Evolutionary conservation across 2,329 filamentous ascomycete species (phyloP), one percentile per base, ranked within the genome.

Genomic region (Teratosphaeria epicoccoides): DNA sequence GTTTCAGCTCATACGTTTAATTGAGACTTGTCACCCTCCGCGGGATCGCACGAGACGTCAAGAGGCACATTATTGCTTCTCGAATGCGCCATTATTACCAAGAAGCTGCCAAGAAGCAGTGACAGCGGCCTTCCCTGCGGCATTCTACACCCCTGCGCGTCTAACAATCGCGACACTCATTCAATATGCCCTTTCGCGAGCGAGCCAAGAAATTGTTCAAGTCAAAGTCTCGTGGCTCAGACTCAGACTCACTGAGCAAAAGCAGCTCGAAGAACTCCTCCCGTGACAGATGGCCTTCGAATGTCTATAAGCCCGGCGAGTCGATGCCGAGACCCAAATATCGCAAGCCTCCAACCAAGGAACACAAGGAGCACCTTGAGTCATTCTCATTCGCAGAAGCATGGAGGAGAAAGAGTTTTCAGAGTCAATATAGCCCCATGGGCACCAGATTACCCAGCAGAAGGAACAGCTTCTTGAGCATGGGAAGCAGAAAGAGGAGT

Each of bases 291-390:
- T 70, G 65, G 58, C 68, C 73, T 20, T 69, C 66, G 59, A 72
- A 72, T 53, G 70, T 74, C 57, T 76, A 76, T 65, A 70, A 72
- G 61, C 73, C 74, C 6, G 73, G 73, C 61, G 74, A 77, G 64
- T 69, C 72, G 52, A 75, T 77, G 72, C 74, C 74, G 4, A 69
- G 71, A 22, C 64, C 72, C 17, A 77, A 77, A 57, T 77, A 77
- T 61, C 69, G 74, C 43, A 67, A 70, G 24, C 70, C 72, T 9
- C 73, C 75, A 43, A 70, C 70, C 52, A 74, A 74, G 43, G 71
- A 74, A 58, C 74, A 77, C 69, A 75, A 74, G 61, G 73, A 72
- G 57, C 67, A 69, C 46, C 67, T 77, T 33, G 74, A 76, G 57
- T 60, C 71, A 12, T 77, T 75, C 63, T 69, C 57, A 52, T 76